Evolutionary conservation across 2,329 filamentous ascomycete species (phyloP).

Genomic region (Aureobasidium leucospermi): DNA sequence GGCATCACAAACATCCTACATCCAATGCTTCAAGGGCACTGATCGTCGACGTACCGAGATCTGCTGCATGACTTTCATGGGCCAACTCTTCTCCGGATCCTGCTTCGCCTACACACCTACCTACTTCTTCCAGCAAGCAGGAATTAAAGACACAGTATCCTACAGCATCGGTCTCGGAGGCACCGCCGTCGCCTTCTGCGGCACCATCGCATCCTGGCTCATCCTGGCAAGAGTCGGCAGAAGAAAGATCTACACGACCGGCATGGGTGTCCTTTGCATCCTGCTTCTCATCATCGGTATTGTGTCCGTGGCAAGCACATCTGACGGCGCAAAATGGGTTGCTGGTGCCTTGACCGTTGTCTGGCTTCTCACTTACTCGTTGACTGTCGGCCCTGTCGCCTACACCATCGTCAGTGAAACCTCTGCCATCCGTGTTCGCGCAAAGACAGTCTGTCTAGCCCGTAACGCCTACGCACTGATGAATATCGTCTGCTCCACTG

Average conservation of each 20-base stretch:
- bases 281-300: slow-evolving; percentile 26
- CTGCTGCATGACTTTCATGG: slow-evolving; percentile 36
- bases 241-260: slow-evolving; percentile 31
- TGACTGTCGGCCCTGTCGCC: slow-evolving; percentile 32
- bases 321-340: slow-evolving; percentile 31
- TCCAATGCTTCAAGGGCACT: slow-evolving; percentile 36
- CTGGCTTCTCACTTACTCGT: slow-evolving; percentile 30
- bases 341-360: slow-evolving; percentile 33
- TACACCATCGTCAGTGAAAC: slow-evolving; percentile 34
- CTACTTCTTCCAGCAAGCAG: slow-evolving; percentile 37
- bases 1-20: slow-evolving; percentile 28
- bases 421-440: slow-evolving; percentile 31
- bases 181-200: slow-evolving; percentile 33
- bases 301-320: slow-evolving; percentile 31
- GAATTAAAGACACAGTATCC: slow-evolving; percentile 31
- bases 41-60: slow-evolving; percentile 39
- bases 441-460: slow-evolving; percentile 32
- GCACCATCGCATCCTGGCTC: slow-evolving; percentile 37
- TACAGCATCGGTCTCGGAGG: slow-evolving; percentile 34
- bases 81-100: slow-evolving; percentile 36
- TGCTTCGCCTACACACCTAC: slow-evolving; percentile 33
- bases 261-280: neutral
- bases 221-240: slow-evolving; percentile 33
- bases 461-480: slow-evolving; percentile 34
- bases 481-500: slow-evolving; percentile 22